Evolutionary conservation across 2,329 filamentous ascomycete species (phyloP).

Genomic region (Nigrospora oryzae): DNA sequence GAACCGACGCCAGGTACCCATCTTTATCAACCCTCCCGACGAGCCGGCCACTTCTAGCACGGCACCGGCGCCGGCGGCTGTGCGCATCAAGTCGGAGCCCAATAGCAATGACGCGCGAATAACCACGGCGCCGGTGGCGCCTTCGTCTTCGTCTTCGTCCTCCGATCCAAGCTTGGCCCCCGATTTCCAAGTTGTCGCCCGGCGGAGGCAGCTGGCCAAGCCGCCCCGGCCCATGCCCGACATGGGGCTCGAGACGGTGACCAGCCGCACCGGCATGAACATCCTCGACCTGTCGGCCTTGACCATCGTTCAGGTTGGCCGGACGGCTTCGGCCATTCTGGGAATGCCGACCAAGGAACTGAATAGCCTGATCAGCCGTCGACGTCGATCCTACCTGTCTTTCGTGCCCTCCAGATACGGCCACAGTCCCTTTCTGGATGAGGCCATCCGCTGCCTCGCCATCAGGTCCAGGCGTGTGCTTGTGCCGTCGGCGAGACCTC

Average conservation of each 20-base stretch:
- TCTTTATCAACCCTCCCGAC: neutral
- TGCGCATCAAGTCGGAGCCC: neutral
- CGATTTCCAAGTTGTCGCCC: neutral
- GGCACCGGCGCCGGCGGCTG: neutral
- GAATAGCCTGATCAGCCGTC: slow-evolving; percentile 4
- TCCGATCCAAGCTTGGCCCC: neutral
- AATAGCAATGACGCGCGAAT: neutral
- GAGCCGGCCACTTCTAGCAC: neutral
- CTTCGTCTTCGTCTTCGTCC: neutral
- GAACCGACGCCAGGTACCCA: slow-evolving; percentile 3
- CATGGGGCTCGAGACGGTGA: slow-evolving; percentile 6
- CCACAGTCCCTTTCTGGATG: slow-evolving; percentile 5
- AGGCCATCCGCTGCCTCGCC: slow-evolving; percentile 8
- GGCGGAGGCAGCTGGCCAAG: neutral
- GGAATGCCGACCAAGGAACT: slow-evolving; percentile 2
- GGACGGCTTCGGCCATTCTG: slow-evolving; percentile 5
- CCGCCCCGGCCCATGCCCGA: slow-evolving; percentile 5
- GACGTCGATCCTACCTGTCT: slow-evolving; percentile 6
- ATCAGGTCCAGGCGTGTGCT: slow-evolving; percentile 6
- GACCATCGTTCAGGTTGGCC: slow-evolving; percentile 6
- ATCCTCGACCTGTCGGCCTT: slow-evolving; percentile 8
- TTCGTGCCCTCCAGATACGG: slow-evolving; percentile 7
- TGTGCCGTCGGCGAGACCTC: neutral
- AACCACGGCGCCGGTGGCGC: neutral
- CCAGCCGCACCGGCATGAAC: slow-evolving; percentile 5